Percentiles rank a stretch among this genome's conserved stretches.
Conservation (phyloP, 2,329 filamentous ascomycete genomes). For the Beauveria caledonica region DNA sequence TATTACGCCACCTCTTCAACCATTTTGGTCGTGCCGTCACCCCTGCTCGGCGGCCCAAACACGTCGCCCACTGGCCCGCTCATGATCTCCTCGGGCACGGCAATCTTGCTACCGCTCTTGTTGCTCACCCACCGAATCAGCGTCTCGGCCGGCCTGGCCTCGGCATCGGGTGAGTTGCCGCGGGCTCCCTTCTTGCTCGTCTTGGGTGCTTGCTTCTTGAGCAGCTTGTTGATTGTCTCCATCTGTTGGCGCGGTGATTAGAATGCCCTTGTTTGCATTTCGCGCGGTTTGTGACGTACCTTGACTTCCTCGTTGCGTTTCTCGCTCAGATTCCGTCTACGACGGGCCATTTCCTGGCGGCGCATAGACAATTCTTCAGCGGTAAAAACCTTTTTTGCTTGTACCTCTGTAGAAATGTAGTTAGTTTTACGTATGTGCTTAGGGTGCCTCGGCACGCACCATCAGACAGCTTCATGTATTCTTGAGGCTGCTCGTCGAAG, state of each 20-base stretch:
- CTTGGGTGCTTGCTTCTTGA: slow-evolving; percentile 79
- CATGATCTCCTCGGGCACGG: slow-evolving; percentile 61
- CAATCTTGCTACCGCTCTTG: slow-evolving; percentile 53
- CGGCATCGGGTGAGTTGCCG: slow-evolving; percentile 40
- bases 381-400: slow-evolving; percentile 55
- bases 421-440: slow-evolving; percentile 14
- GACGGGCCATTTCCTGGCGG: slow-evolving; percentile 53
- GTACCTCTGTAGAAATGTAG: slow-evolving; percentile 40
- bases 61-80: slow-evolving; percentile 52
- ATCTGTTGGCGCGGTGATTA: slow-evolving; percentile 43
- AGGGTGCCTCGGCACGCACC: slow-evolving; percentile 30
- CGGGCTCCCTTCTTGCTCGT: slow-evolving; percentile 48
- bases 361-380: slow-evolving; percentile 56
- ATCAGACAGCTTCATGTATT: slow-evolving; percentile 53
- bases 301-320: slow-evolving; percentile 59
- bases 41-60: slow-evolving; percentile 32
- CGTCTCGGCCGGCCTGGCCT: slow-evolving; percentile 45
- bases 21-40: slow-evolving; percentile 36
- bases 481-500: slow-evolving; percentile 46
- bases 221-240: slow-evolving; percentile 84
- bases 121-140: slow-evolving; percentile 66
- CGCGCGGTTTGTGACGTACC: slow-evolving; percentile 26
- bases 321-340: slow-evolving; percentile 54
- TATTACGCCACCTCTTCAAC: slow-evolving; percentile 45
- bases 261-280: background rate